These are phyloP conservation scores for Dimocarpus longan DNA, from an alignment of 345 rosid species.

Conservation along the genomic window DNA sequence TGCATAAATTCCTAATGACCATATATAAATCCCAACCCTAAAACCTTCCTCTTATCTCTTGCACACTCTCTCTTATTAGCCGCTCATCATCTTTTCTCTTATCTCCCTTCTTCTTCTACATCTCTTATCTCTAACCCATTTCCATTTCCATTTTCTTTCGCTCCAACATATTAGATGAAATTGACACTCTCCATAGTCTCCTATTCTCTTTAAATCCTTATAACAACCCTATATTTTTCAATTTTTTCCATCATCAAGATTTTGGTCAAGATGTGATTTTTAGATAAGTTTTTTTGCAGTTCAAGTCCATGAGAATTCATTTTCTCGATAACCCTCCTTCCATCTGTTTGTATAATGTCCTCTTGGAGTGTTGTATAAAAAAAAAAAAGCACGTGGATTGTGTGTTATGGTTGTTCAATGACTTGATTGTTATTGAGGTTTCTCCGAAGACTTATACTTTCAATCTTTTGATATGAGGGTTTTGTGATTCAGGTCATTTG, in stretches of 20 bases:
- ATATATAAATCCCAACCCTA: too few species aligned
- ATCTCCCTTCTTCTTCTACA: too few species aligned
- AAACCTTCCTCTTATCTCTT: too few species aligned
- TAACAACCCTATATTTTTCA: conserved; percentile 26
- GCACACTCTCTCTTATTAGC: too few species aligned
- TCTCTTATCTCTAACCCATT: neutral
- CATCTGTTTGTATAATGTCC: conserved; percentile 57
- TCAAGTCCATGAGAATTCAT: conserved; percentile 48
- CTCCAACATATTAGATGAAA: conserved; percentile 62
- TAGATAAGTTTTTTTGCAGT: conserved; percentile 56
- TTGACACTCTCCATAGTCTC: conserved; percentile 62
- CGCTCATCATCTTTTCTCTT: too few species aligned
- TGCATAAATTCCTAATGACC: too few species aligned
- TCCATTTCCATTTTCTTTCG: conserved; percentile 63
- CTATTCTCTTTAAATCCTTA: conserved; percentile 30
- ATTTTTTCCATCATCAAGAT: conserved; percentile 43
- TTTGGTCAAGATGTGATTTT: conserved; percentile 55
- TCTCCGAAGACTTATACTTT: conserved; percentile 77
- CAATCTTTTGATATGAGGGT: conserved; percentile 60
- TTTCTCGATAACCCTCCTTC: conserved; percentile 57
- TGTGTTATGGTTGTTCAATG: conserved; percentile 74
- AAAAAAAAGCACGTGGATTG: conserved; percentile 44
- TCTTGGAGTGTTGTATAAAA: conserved; percentile 53
- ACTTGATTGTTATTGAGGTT: conserved; percentile 64
- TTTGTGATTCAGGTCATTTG: conserved; percentile 68